These are phyloP conservation scores for Cyclotella choctawhatcheeana DNA, from an alignment of 108 stramenopile genomes.

Conservation along the genomic window DNA sequence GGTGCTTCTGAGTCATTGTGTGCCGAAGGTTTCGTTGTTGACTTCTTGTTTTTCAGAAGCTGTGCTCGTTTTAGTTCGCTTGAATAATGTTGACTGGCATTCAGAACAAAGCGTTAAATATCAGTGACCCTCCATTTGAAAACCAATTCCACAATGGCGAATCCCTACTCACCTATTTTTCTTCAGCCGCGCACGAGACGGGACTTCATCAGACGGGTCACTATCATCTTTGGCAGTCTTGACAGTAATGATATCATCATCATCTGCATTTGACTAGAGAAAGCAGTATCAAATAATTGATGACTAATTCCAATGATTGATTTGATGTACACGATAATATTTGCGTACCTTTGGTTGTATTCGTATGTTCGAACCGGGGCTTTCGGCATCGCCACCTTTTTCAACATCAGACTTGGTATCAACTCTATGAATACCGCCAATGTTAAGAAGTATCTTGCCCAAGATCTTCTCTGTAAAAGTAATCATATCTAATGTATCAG, in stretches of 20 bases:
- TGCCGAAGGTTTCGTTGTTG: not conserved
- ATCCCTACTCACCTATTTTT: conserved; percentile 27
- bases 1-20: not conserved
- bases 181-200: conserved; percentile 19
- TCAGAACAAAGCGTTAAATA: too few species aligned
- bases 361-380: conserved; percentile 28
- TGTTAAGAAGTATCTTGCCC: conserved; percentile 49
- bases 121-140: too few species aligned
- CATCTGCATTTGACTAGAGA: not conserved
- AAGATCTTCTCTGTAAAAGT: conserved; percentile 51
- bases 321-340: not conserved
- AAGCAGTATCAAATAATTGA: not conserved
- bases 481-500: conserved; percentile 61
- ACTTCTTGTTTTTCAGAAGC: not conserved
- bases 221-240: conserved; percentile 39
- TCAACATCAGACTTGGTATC: conserved; percentile 23
- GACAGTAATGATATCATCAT: conserved; percentile 21
- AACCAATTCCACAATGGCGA: not conserved
- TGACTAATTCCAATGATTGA: not conserved
- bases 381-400: conserved; percentile 26
- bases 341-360: conserved; percentile 27
- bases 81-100: not conserved
- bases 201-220: conserved; percentile 12
- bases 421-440: conserved; percentile 51
- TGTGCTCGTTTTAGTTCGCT: not conserved